Evolutionary conservation across 768 basidiomycete genomes (phyloP).

Genomic region (Macrolepiota albuminosa): DNA sequence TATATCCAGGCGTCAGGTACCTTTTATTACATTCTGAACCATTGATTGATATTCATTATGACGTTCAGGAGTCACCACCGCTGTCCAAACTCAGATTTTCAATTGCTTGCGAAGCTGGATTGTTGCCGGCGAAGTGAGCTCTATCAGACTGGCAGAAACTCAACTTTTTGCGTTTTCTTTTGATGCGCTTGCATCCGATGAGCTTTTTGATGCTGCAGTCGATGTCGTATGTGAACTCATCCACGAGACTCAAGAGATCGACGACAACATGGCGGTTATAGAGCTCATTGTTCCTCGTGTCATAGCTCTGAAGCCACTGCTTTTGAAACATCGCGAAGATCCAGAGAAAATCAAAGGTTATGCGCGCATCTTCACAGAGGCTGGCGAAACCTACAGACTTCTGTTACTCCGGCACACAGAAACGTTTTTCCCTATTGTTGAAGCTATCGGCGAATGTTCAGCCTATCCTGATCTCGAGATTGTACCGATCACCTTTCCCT

Average conservation of each 20-base stretch:
- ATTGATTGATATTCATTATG: not conserved
- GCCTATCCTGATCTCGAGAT: constrained; percentile 93
- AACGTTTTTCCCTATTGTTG: constrained; percentile 91
- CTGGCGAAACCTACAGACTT: constrained; percentile 92
- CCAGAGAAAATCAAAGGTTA: constrained; percentile 85
- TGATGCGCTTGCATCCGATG: constrained; percentile 75
- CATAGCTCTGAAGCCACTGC: constrained; percentile 61
- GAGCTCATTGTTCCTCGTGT: constrained; percentile 85
- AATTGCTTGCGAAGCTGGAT: constrained; percentile 86
- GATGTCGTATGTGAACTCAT: constrained; percentile 92
- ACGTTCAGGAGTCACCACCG: constrained; percentile 67
- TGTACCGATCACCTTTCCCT: constrained; percentile 95
- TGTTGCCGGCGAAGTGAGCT: constrained; percentile 75
- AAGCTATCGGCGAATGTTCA: constrained; percentile 91
- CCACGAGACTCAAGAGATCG: constrained; percentile 96
- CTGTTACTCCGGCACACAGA: constrained; percentile 87
- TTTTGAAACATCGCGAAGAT: constrained; percentile 65
- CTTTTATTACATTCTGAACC: constrained; percentile 18
- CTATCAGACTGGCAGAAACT: constrained; percentile 58
- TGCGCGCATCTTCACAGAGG: constrained; percentile 93
- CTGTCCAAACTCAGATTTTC: constrained; percentile 80
- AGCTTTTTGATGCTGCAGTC: constrained; percentile 90
- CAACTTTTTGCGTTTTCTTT: constrained; percentile 83
- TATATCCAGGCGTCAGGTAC: constrained; percentile 86
- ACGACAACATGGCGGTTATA: constrained; percentile 89